These are phyloP conservation scores for Volvariella surrecta DNA, from an alignment of 1,284 basidiomycete species.

Conservation along the genomic window DNA sequence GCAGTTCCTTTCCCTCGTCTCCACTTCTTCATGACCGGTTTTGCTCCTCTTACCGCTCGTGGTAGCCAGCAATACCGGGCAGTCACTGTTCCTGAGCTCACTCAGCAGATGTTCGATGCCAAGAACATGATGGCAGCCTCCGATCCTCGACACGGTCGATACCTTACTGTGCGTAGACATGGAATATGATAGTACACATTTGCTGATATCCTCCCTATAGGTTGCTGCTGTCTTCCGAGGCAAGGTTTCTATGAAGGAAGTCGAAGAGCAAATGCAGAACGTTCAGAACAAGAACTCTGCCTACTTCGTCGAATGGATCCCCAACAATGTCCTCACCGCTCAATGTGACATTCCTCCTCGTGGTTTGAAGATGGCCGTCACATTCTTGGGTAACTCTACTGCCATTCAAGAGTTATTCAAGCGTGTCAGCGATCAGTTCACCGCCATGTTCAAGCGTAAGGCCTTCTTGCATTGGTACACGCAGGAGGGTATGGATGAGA, in stretches of 20 bases:
- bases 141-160: slow-evolving; percentile 91
- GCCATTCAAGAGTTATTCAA: slow-evolving; percentile 98
- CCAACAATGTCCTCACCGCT: slow-evolving; percentile 94
- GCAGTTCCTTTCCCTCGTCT: slow-evolving; percentile 95
- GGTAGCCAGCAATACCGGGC: slow-evolving; percentile 93
- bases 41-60: slow-evolving; percentile 89
- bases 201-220: slow-evolving; percentile 27
- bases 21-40: slow-evolving; percentile 99
- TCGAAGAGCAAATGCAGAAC: slow-evolving; percentile 97
- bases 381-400: slow-evolving; percentile 96
- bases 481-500: slow-evolving; percentile 98
- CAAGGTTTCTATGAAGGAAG: slow-evolving; percentile 98
- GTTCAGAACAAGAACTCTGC: slow-evolving; percentile 97
- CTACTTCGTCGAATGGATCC: slow-evolving; percentile 99
- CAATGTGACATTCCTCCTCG: slow-evolving; percentile 94
- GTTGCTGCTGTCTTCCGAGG: slow-evolving; percentile 98
- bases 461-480: slow-evolving; percentile 99
- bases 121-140: slow-evolving; percentile 99
- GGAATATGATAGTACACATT: neutral
- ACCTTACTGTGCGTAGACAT: slow-evolving; percentile 63
- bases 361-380: slow-evolving; percentile 92
- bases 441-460: slow-evolving; percentile 98
- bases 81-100: slow-evolving; percentile 92
- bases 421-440: slow-evolving; percentile 96
- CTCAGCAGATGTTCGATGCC: slow-evolving; percentile 97